Base-by-base conservation (phyloP, 805 yeast species). In the Starmerella ratchasimensis region DNA sequence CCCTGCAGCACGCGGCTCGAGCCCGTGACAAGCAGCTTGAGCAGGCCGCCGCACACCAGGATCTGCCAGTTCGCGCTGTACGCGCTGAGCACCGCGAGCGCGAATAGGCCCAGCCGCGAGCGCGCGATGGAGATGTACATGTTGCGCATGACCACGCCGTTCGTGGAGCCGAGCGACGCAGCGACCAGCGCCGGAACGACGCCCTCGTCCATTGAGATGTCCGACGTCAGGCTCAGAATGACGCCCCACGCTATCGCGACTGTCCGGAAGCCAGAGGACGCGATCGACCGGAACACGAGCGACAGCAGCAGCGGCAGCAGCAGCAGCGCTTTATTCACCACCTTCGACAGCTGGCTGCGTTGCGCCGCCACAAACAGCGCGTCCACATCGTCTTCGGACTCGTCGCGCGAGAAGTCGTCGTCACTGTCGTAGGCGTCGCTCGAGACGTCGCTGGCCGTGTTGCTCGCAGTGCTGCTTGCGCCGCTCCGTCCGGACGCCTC, bases 61-160 rank as follows among this genome's bases (percentile, higher is more conserved):
- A 45, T 45, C 17, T 43, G 41, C 18, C 24, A 20, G 28, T 39
- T 38, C 6, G 25, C 21, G 9, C 31, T 15, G 24, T 43, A 45
- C 18, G 28, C 19, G 6, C 41, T 29, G 8, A 45, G 31, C 6
- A 45, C 15, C 10, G 37, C 37, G 15, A 45, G 26, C 3, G 44
- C 41, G 5, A 43, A 20, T 5, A 45, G 28, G 3, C 48, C 48
- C 20, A 45, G 36, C 11, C 48, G 37, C 14, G 48, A 45, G 15
- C 48, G 40, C 6, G 48, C 47, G 18, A 43, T 43, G 2, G 48
- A 41, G 1, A 45, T 34, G 28, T 45, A 45, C 42, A 45, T 43
- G 37, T 45, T 45, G 8, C 43, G 42, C 3, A 38, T 33, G 8
- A 45, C 47, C 2, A 43, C 37, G 10, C 38, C 14, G 18, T 45